Percentiles rank a stretch among this genome's conserved stretches.
Evolutionary conservation across 1,284 basidiomycete genomes (phyloP).

Genomic region (Cutaneotrichosporon cavernicola): DNA sequence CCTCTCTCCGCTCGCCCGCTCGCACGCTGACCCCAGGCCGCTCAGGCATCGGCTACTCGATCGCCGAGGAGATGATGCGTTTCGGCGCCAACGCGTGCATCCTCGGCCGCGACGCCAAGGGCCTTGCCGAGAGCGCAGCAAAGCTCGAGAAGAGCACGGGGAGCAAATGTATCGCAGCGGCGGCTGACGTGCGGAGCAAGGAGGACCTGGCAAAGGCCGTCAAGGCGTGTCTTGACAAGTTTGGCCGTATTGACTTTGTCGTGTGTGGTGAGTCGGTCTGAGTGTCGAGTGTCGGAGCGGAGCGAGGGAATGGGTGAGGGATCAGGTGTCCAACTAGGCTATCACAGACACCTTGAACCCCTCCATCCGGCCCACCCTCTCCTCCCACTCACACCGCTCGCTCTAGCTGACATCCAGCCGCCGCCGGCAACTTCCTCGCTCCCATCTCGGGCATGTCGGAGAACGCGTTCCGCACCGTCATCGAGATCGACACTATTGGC

Average conservation of each 20-base stretch:
- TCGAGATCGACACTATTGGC: slow-evolving; percentile 90
- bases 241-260: slow-evolving; percentile 90
- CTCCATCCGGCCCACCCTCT: neutral
- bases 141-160: slow-evolving; percentile 72
- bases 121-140: slow-evolving; percentile 68
- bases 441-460: slow-evolving; percentile 77
- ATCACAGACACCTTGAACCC: neutral
- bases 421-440: slow-evolving; percentile 84
- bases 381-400: too few species aligned
- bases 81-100: slow-evolving; percentile 81
- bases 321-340: neutral
- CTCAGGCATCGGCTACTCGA: slow-evolving; percentile 86
- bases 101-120: slow-evolving; percentile 78
- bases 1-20: neutral
- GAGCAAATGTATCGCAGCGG: slow-evolving; percentile 66
- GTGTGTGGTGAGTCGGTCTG: slow-evolving; percentile 75
- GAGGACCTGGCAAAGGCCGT: slow-evolving; percentile 74
- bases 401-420: slow-evolving; percentile 58
- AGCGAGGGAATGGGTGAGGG: neutral
- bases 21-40: slow-evolving; percentile 45
- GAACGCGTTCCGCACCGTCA: slow-evolving; percentile 86
- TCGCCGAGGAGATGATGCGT: slow-evolving; percentile 81
- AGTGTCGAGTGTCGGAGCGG: neutral
- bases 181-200: slow-evolving; percentile 81
- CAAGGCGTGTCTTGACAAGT: slow-evolving; percentile 67